A percentile compares a stretch with the other conserved stretches of the same genome.
Conservation (phyloP, 2,329 filamentous ascomycete species). For the Calonectria hongkongensis region DNA sequence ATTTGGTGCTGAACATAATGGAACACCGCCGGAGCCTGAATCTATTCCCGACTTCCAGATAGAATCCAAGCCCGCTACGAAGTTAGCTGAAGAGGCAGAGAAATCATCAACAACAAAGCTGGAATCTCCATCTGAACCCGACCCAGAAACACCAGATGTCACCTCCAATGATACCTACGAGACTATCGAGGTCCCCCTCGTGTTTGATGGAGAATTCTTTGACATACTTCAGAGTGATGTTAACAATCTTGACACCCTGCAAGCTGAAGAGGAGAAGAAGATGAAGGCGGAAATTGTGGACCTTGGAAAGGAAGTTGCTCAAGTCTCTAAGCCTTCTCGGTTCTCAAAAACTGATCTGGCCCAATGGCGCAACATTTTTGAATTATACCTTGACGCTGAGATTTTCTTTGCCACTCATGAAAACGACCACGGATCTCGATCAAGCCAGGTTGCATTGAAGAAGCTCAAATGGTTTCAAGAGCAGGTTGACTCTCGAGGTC, state of each 20-base stretch:
- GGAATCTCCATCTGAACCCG: neutral
- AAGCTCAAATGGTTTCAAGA: conserved; percentile 83
- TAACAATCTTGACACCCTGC: conserved; percentile 79
- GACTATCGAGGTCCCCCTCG: conserved; percentile 82
- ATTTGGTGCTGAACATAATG: conserved; percentile 23
- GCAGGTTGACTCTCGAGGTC: conserved; percentile 76
- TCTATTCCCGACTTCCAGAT: neutral
- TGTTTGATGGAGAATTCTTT: conserved; percentile 88
- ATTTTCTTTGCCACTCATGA: conserved; percentile 90
- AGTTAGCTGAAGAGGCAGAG: neutral
- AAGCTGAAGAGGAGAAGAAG: conserved; percentile 77
- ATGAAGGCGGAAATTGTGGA: conserved; percentile 78
- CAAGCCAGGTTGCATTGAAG: conserved; percentile 78
- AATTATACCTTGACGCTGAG: conserved; percentile 85
- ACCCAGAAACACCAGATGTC: neutral
- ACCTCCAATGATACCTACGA: conserved; percentile 51
- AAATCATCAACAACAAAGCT: neutral
- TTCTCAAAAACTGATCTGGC: conserved; percentile 81
- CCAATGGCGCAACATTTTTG: conserved; percentile 87
- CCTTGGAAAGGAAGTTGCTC: conserved; percentile 79
- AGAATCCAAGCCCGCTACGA: neutral
- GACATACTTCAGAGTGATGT: conserved; percentile 83
- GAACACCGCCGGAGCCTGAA: conserved; percentile 36
- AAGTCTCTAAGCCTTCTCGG: conserved; percentile 78
- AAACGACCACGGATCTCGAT: conserved; percentile 79